Evolutionary conservation across 2,329 filamentous ascomycete genomes (phyloP).

Genomic region (Colletotrichum incanum): DNA sequence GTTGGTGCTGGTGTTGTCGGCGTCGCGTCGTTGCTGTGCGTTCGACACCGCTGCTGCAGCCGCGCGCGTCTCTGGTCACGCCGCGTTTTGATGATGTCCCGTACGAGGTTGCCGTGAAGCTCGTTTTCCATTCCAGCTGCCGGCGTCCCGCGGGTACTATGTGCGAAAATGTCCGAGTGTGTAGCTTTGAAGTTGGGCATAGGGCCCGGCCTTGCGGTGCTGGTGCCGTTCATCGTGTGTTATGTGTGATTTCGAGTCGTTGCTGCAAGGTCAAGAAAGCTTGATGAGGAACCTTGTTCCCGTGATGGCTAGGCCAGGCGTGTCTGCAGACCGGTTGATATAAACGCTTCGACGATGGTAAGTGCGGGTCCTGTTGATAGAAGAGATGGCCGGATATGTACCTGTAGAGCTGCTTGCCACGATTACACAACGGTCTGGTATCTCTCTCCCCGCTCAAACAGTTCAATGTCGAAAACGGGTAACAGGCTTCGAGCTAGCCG

Average conservation of each 20-base stretch:
- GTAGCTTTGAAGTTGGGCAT: constrained; percentile 22
- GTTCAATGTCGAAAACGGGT: background rate
- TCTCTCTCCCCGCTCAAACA: background rate
- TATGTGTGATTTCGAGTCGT: background rate
- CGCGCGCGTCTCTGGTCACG: constrained; percentile 35
- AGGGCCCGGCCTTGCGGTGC: constrained; percentile 11
- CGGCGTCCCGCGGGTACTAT: constrained; percentile 16
- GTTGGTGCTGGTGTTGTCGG: constrained; percentile 9
- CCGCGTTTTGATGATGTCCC: constrained; percentile 38
- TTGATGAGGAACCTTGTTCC: background rate
- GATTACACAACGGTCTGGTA: too few species aligned
- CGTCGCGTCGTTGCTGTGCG: constrained; percentile 27
- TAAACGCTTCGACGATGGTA: constrained; percentile 14
- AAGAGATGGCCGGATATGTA: background rate
- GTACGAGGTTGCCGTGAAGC: constrained; percentile 30
- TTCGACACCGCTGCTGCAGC: constrained; percentile 32
- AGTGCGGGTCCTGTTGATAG: background rate
- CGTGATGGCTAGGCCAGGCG: constrained; percentile 15
- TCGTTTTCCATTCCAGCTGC: constrained; percentile 23
- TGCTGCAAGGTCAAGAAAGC: background rate
- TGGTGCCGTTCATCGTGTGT: constrained; percentile 11
- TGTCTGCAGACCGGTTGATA: constrained; percentile 2
- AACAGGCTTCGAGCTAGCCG: background rate
- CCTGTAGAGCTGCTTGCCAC: background rate
- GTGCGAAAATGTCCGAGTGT: constrained; percentile 15